Conservation (phyloP, 495 filamentous ascomycete genomes). For the Penicillium robsamsonii region DNA sequence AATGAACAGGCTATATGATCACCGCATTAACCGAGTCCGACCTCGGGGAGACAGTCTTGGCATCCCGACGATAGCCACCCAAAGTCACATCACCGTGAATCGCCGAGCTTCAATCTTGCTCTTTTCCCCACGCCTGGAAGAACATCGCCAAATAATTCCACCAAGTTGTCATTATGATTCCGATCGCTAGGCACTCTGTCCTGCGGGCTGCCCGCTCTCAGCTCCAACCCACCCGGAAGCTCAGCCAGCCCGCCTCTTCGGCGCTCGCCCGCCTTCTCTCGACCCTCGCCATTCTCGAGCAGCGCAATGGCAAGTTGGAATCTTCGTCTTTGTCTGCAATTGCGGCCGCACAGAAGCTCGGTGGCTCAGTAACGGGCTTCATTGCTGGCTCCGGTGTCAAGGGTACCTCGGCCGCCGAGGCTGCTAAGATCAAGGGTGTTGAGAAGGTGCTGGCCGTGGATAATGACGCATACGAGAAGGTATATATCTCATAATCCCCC, state of each 20-base stretch:
- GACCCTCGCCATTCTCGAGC: constrained; percentile 88
- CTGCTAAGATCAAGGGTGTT: constrained; percentile 82
- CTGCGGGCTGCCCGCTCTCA: constrained; percentile 51
- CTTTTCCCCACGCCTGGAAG: constrained; percentile 15
- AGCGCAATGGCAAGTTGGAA: constrained; percentile 85
- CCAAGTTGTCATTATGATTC: constrained; percentile 37
- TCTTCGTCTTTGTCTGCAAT: constrained; percentile 79
- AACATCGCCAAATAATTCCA: constrained; percentile 9
- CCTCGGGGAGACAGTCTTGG: constrained; percentile 37
- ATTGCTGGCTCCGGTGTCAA: constrained; percentile 82
- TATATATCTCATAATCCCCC: constrained; percentile 25
- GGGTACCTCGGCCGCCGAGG: constrained; percentile 72
- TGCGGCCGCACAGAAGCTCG: constrained; percentile 81
- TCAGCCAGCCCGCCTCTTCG: constrained; percentile 38
- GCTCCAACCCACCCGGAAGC: constrained; percentile 29
- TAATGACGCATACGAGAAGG: constrained; percentile 89
- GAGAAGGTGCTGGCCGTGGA: constrained; percentile 89
- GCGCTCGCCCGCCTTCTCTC: constrained; percentile 72
- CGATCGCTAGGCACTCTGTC: constrained; percentile 42
- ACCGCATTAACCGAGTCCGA: constrained; percentile 45
- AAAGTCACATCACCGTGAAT: constrained; percentile 29
- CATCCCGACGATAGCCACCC: constrained; percentile 34
- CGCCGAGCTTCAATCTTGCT: constrained; percentile 28
- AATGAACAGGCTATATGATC: constrained; percentile 22
- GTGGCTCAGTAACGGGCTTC: constrained; percentile 81